Evolutionary conservation across 129 eudicot species (phyloP), one percentile per base, ranked within the genome.

Genomic region (Sambucus nigra): DNA sequence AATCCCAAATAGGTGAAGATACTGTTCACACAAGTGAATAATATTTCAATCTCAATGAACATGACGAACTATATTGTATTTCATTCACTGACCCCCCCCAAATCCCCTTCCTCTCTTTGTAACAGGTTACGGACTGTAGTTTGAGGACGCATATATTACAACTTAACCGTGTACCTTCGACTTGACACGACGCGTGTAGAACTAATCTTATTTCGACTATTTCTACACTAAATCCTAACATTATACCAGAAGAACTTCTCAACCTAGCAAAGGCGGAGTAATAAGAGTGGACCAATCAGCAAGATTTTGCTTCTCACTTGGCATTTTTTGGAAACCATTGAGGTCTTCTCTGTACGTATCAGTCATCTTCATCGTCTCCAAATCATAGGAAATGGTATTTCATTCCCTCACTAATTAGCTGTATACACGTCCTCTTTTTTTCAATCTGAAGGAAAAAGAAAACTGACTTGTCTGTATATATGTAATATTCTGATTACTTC

Each of bases 81-180:
- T 9, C 42, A 19, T 10, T 28, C 18, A 18, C 63, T 44, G 18
- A 41, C 8, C 24, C 46, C n/a, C 47, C 61, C 49, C 44, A 27
- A 48, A 51, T 62, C 23, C 50, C 7, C 29, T 18, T 59, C 45
- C 41, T 48, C 15, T 40, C 21, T 25, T 61, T 55, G 48, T n/a
- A n/a, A 54, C 89, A 91, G 98, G 94, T 79, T 63, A 91, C 69
- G 71, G 79, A 85, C 60, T 81, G 76, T 79, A 89, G 95, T 71
- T 60, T 89, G 83, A 78, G 98, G 77, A 79, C 98, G 7, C 88
- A 85, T 25, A 63, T 51, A 60, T 54, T 89, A 63, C 98, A 89
- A 70, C 74, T 66, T 21, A 79, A 73, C 61, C 82, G 44, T 48
- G 55, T 62, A 79, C 59, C 71, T 52, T 53, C 70, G 65, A 61